Percentiles rank a stretch among this genome's conserved stretches.
These are phyloP conservation scores for Rhodotorula babjevae DNA, from an alignment of 768 basidiomycete species.

Conservation along the genomic window DNA sequence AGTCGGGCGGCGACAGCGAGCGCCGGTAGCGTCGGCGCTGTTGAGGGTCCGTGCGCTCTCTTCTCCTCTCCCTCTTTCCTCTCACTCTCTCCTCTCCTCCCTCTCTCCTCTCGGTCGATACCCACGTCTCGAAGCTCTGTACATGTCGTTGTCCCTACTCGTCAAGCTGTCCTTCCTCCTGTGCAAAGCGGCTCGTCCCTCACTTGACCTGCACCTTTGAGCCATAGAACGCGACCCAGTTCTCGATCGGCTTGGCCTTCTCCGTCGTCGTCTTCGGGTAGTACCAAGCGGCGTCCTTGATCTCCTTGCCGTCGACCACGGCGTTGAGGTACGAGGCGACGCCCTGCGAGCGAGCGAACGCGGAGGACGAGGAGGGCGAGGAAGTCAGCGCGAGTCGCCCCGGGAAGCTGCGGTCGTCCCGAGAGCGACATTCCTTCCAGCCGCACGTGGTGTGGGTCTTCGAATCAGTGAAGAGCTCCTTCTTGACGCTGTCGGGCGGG, in stretches of 20 bases:
- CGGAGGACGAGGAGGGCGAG: not conserved
- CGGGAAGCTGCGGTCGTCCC: too few relatives aligned
- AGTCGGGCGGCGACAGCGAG: not conserved
- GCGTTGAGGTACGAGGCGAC: slow-evolving; percentile 65
- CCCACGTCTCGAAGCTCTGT: not conserved
- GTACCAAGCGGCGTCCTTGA: slow-evolving; percentile 68
- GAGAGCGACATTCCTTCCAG: slow-evolving; percentile 71
- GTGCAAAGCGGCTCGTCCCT: not conserved
- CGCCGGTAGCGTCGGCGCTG: too few relatives aligned
- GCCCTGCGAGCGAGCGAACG: slow-evolving; percentile 45
- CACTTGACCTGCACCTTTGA: slow-evolving; percentile 46
- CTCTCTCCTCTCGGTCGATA: not conserved
- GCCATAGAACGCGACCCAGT: slow-evolving; percentile 74
- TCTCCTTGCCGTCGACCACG: slow-evolving; percentile 52
- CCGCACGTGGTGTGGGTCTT: slow-evolving; percentile 52
- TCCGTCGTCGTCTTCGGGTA: slow-evolving; percentile 55
- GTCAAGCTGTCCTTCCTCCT: too few relatives aligned
- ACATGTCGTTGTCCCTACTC: not conserved
- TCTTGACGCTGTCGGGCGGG: slow-evolving; percentile 57
- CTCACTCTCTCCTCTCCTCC: too few relatives aligned
- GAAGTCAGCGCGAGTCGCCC: too few relatives aligned
- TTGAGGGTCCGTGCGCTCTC: not conserved
- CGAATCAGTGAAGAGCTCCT: slow-evolving; percentile 53
- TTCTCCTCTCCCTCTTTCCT: not conserved
- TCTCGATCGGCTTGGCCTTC: slow-evolving; percentile 61